A percentile compares a stretch with the other conserved stretches of the same genome.
Evolutionary conservation across 2,329 filamentous ascomycete genomes (phyloP).

Genomic region (Bipolaris cookei): DNA sequence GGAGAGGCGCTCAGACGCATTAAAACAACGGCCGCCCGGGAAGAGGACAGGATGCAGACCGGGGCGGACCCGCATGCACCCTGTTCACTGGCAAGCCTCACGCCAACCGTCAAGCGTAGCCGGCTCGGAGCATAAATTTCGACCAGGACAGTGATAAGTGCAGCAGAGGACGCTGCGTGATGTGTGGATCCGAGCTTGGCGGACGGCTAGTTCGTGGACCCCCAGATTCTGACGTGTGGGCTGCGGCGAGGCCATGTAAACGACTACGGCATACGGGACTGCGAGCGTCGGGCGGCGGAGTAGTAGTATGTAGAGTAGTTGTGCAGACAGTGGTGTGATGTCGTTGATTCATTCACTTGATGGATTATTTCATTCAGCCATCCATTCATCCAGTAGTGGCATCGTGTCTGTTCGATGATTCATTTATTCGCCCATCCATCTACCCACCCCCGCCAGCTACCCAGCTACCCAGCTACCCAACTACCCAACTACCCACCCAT

Average conservation of each 20-base stretch:
- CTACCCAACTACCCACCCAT: background rate
- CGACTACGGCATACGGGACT: background rate
- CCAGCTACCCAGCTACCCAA: background rate
- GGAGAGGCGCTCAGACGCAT: conserved; percentile 46
- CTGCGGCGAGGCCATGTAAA: conserved; percentile 28
- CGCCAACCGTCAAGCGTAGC: conserved; percentile 35
- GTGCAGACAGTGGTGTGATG: background rate
- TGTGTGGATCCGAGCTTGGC: conserved; percentile 42
- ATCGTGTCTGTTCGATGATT: background rate
- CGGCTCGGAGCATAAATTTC: conserved; percentile 39
- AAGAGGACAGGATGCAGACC: conserved; percentile 37
- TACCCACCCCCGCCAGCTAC: background rate
- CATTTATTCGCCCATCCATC: background rate
- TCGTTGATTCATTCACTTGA: conserved; percentile 1
- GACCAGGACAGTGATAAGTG: conserved; percentile 32
- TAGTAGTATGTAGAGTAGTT: background rate
- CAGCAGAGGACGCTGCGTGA: conserved; percentile 26
- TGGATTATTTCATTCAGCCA: too few relatives aligned
- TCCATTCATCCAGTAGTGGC: background rate
- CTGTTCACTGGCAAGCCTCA: conserved; percentile 43
- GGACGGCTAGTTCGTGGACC: conserved; percentile 20
- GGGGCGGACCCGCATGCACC: conserved; percentile 35
- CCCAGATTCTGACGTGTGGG: conserved; percentile 25
- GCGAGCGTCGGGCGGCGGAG: background rate
- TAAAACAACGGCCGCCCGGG: conserved; percentile 40